Percentiles rank a stretch among this genome's conserved stretches.
These are phyloP conservation scores for Seiridium cupressi DNA, from an alignment of 2,329 filamentous ascomycete species.

Conservation along the genomic window DNA sequence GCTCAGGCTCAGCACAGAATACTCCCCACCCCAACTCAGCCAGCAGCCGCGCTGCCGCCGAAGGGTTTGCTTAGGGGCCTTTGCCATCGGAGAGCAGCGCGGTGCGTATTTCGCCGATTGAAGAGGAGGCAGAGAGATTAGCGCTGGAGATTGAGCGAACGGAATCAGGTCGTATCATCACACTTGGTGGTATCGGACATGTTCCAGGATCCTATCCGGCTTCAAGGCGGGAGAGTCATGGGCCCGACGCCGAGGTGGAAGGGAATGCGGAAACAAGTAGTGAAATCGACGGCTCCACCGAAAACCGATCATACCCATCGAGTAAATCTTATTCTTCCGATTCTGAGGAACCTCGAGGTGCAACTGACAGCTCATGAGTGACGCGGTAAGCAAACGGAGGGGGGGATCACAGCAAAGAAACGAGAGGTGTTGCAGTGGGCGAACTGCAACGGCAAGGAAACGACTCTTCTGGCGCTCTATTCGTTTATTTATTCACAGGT, in stretches of 20 bases:
- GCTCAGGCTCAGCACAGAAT: conserved; percentile 37
- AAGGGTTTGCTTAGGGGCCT: conserved; percentile 32
- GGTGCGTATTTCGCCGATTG: not conserved
- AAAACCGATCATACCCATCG: too few relatives aligned
- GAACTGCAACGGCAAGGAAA: not conserved
- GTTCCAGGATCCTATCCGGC: not conserved
- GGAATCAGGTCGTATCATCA: conserved; percentile 1
- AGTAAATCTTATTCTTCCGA: not conserved
- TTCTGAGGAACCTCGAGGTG: not conserved
- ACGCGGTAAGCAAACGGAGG: not conserved
- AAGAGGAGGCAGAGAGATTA: conserved; percentile 6
- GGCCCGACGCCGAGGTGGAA: too few relatives aligned
- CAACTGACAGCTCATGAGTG: not conserved
- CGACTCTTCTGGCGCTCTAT: not conserved
- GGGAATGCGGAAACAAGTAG: too few relatives aligned
- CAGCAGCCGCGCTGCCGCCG: conserved; percentile 24
- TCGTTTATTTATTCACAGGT: not conserved
- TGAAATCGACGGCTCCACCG: too few relatives aligned
- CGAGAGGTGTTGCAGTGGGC: too few relatives aligned
- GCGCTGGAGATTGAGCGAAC: conserved; percentile 8
- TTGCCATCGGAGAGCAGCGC: conserved; percentile 1
- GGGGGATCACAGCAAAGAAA: not conserved
- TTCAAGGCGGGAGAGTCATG: not conserved
- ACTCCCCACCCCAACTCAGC: conserved; percentile 31
- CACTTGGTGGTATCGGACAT: not conserved